phyloP scores from a whole-genome alignment of 371 early-diverging fungal species.

The Mortierella sp. region DNA sequence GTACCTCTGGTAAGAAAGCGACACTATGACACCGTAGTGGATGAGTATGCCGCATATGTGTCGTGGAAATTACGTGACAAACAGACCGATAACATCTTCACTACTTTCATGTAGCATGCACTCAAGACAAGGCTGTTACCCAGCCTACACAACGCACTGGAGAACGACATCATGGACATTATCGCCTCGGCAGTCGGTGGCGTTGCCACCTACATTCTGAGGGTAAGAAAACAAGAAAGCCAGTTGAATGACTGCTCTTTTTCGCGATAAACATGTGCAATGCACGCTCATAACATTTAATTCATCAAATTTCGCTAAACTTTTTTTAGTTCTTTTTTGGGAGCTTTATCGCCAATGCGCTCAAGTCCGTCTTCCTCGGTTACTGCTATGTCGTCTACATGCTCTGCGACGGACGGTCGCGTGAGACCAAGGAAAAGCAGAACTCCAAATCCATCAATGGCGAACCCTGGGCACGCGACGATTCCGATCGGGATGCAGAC shows the following conservation, averaged over 20 bases:
- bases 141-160: slow-evolving; percentile 21
- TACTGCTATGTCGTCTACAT: slow-evolving; percentile 43
- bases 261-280: slow-evolving; percentile 13
- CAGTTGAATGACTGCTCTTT: not conserved
- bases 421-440: not conserved
- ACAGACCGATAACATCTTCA: not conserved
- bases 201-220: slow-evolving; percentile 8
- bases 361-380: slow-evolving; percentile 26
- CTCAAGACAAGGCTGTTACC: slow-evolving; percentile 32
- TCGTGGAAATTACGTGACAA: not conserved
- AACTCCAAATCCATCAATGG: not conserved
- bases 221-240: not conserved
- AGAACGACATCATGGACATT: slow-evolving; percentile 41
- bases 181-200: slow-evolving; percentile 31
- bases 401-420: slow-evolving; percentile 29
- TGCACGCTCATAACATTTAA: slow-evolving; percentile 2
- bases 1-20: slow-evolving; percentile 39
- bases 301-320: not conserved
- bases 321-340: slow-evolving; percentile 49
- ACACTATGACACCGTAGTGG: not conserved
- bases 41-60: too few species aligned
- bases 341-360: slow-evolving; percentile 26
- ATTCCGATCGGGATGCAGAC: not conserved
- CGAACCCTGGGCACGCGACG: not conserved
- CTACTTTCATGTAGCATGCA: slow-evolving; percentile 26